Evolutionary conservation across 352 stramenopile species (phyloP), one percentile per base, ranked within the genome.

Genomic region (Globisporangium recalcitrans): DNA sequence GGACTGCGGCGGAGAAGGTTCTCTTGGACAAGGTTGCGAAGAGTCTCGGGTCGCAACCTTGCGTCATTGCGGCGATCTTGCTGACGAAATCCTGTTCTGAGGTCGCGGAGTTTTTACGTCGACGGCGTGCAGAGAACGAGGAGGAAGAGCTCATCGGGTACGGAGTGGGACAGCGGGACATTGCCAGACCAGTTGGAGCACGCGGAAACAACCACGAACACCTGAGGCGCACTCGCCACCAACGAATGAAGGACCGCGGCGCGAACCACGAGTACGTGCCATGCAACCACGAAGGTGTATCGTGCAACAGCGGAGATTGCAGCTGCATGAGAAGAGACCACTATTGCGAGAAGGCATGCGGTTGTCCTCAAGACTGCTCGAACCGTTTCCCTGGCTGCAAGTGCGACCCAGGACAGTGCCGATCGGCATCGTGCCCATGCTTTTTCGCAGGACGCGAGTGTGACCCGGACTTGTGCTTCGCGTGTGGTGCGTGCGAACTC

Each of bases 271-370:
- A 88, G 59, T 93, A 76, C 63, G 57, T 79, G 38, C 82, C 84
- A 11, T 93, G 84, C 62, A 71, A 85, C 36, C 84, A 93, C 66
- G 63, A 67, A 3, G 72, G 75, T 6, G 58, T 49, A 0, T 77
- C 77, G 14, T 93, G 84, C 62, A 84, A 90, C 49, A 76, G 76
- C 6, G 79, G 71, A 11, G 75, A 79, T 34, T 93, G 84, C 59
- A 80, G 77, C 13, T 93, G 84, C 60, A 93, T 93, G 78, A 75
- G 78, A n/a, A 73, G 84, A 19, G 84, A 93, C 38, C 84, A 93
- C 62, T 91, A 87, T 47, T 93, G 84, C 56, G 82, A 90, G 36
- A 84, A 79, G 51, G 71, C 78, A 0, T 93, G 84, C 46, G 72
- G 71, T 29, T 93, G 84, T 56, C 60, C 75, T 24, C 64, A 32